phyloP scores from a whole-genome alignment of 768 basidiomycete species.

The Leccinum disarticulatum region DNA sequence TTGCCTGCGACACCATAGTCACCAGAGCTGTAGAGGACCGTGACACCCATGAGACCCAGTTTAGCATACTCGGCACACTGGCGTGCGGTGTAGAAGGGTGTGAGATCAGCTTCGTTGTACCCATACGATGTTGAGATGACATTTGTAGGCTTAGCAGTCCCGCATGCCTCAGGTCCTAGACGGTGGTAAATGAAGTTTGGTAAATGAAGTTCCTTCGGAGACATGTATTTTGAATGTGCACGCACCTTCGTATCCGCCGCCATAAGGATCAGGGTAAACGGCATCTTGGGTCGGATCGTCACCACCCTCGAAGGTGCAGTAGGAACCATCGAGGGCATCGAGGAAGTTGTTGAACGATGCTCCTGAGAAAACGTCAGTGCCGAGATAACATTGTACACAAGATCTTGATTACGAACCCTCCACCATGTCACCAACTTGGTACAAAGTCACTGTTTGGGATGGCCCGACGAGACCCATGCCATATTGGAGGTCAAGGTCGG shows the following conservation, averaged over 20 bases:
- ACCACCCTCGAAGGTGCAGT: constrained; percentile 36
- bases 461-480: constrained; percentile 30
- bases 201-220: background rate
- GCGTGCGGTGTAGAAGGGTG: constrained; percentile 37
- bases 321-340: constrained; percentile 35
- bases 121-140: constrained; percentile 45
- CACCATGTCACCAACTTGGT: constrained; percentile 32
- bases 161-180: constrained; percentile 37
- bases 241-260: constrained; percentile 25
- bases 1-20: constrained; percentile 44
- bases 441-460: constrained; percentile 28
- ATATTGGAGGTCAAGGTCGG: constrained; percentile 33
- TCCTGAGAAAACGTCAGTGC: constrained; percentile 12
- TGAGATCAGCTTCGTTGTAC: constrained; percentile 37
- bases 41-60: constrained; percentile 40
- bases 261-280: constrained; percentile 25
- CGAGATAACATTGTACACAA: background rate
- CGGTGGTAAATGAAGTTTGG: no score
- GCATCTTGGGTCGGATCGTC: constrained; percentile 31
- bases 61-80: constrained; percentile 50
- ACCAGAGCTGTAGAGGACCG: constrained; percentile 45
- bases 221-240: background rate
- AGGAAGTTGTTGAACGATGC: constrained; percentile 36
- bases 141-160: constrained; percentile 33
- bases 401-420: constrained; percentile 18